Percentiles rank a stretch among this genome's conserved stretches.
Conservation (phyloP, 805 yeast species). For the Candida nitratophila region DNA sequence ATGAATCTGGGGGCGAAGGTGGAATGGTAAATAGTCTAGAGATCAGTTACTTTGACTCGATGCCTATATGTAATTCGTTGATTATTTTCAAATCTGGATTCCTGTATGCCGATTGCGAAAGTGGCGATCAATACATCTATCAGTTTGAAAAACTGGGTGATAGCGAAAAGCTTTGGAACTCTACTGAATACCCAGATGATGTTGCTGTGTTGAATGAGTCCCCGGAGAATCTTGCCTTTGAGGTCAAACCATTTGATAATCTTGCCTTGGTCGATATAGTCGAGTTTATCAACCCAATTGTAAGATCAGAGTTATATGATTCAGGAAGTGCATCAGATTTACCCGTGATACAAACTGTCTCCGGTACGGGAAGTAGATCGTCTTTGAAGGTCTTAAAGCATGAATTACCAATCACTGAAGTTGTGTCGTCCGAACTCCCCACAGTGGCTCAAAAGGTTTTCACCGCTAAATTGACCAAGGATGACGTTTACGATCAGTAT, state of each 20-base stretch:
- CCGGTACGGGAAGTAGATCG: constrained; percentile 39
- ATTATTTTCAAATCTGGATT: constrained; percentile 70
- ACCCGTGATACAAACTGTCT: constrained; percentile 34
- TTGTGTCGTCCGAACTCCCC: constrained; percentile 76
- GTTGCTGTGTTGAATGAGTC: constrained; percentile 19
- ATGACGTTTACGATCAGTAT: constrained; percentile 49
- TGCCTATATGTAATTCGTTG: constrained; percentile 50
- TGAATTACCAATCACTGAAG: constrained; percentile 52
- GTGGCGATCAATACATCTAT: constrained; percentile 59
- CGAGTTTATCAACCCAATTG: constrained; percentile 47
- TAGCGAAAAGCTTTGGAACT: constrained; percentile 28
- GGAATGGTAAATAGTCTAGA: constrained; percentile 33
- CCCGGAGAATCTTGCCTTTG: constrained; percentile 12
- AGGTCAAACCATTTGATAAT: constrained; percentile 40
- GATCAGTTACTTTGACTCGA: constrained; percentile 72
- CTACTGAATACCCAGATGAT: constrained; percentile 28
- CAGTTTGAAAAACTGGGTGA: constrained; percentile 77
- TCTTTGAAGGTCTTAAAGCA: constrained; percentile 41
- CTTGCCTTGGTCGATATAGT: constrained; percentile 49
- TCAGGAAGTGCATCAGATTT: constrained; percentile 25
- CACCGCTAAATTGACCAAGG: constrained; percentile 44
- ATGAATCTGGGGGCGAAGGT: constrained; percentile 24
- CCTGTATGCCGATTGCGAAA: constrained; percentile 57
- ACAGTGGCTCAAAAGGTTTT: constrained; percentile 53
- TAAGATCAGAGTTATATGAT: constrained; percentile 32